These are phyloP conservation scores for Tagetes patula DNA, from an alignment of 129 eudicot genomes.

Conservation along the genomic window DNA sequence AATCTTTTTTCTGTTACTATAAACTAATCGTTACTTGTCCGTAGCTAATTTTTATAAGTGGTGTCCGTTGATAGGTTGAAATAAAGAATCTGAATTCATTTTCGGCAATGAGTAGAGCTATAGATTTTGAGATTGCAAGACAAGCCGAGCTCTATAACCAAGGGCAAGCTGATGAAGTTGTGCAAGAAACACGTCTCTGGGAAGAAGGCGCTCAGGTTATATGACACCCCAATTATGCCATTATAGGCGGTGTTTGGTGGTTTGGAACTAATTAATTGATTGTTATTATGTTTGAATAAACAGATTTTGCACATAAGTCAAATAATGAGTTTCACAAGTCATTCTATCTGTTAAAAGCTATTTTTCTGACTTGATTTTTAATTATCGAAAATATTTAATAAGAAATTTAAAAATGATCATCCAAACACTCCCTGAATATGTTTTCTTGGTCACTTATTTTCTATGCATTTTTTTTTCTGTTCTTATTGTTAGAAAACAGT, in stretches of 20 bases:
- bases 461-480: conserved; percentile 20
- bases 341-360: neutral
- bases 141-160: conserved; percentile 68
- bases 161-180: conserved; percentile 67
- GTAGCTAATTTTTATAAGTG: conserved; percentile 18
- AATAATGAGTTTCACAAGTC: neutral
- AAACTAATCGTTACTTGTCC: conserved; percentile 16
- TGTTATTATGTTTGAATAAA: neutral
- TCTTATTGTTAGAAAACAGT: conserved; percentile 74
- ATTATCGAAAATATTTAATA: neutral
- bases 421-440: neutral
- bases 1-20: neutral
- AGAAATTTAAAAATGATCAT: neutral
- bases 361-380: neutral
- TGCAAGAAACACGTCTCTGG: conserved; percentile 98
- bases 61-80: conserved; percentile 61
- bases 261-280: neutral
- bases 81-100: conserved; percentile 92
- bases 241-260: neutral
- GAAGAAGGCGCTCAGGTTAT: conserved; percentile 95
- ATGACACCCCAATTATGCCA: conserved; percentile 7
- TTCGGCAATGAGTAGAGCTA: conserved; percentile 89
- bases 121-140: conserved; percentile 86
- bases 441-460: conserved; percentile 2
- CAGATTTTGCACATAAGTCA: neutral